Evolutionary conservation across 2,329 filamentous ascomycete species (phyloP).

Genomic region (Aspergillus novofumigatus): DNA sequence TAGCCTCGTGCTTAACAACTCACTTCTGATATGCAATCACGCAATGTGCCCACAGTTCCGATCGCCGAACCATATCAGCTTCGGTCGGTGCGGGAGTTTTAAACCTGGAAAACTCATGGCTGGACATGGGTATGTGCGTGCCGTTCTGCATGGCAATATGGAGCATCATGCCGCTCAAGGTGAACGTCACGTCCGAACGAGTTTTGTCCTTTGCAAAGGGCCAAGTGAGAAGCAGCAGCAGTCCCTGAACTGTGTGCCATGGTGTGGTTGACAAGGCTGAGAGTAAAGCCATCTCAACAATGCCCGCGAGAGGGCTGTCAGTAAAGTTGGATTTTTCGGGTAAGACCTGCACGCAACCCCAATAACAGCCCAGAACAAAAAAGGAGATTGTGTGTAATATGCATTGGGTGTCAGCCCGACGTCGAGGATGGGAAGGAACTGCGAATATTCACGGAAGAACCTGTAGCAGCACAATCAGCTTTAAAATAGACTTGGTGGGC

Average conservation of each 20-base stretch:
- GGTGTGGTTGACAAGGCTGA: conserved; percentile 28
- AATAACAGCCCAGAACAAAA: conserved; percentile 75
- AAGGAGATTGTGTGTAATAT: conserved; percentile 70
- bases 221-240: conserved; percentile 39
- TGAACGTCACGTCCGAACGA: conserved; percentile 33
- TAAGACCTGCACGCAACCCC: conserved; percentile 36
- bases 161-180: conserved; percentile 35
- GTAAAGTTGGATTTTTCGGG: conserved; percentile 35
- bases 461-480: conserved; percentile 14
- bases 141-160: conserved; percentile 43
- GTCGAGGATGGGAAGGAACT: conserved; percentile 38
- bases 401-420: conserved; percentile 60
- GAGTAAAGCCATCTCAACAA: conserved; percentile 36
- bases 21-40: conserved; percentile 40
- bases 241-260: conserved; percentile 34
- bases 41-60: conserved; percentile 40
- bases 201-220: conserved; percentile 34
- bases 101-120: conserved; percentile 38
- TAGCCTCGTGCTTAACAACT: background rate
- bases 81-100: conserved; percentile 29
- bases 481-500: background rate
- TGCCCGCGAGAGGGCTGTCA: conserved; percentile 31
- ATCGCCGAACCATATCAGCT: conserved; percentile 33
- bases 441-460: conserved; percentile 37
- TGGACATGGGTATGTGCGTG: conserved; percentile 40